Base-by-base conservation (phyloP, 768 basidiomycete genomes). In the Clathrus columnatus region DNA sequence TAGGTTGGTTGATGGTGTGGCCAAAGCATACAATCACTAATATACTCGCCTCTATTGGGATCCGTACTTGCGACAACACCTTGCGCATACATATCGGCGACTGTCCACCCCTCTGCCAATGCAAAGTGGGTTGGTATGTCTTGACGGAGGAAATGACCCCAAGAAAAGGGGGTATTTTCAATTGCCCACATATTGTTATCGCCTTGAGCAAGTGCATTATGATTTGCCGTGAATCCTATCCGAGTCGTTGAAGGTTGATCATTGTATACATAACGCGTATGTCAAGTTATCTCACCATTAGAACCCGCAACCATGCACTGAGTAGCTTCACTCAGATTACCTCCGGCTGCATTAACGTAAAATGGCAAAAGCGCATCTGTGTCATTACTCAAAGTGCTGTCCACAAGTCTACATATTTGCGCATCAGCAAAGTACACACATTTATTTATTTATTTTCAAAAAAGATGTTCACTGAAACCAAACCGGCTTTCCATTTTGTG, bases 51-150 rank as follows among this genome's bases (percentile, higher is more conserved):
- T 53, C 50, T 29, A 49, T 57, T 53, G 4, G 55, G 56, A 29
- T 57, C 24, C 17, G 59, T 57, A 24, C 56, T 47, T 1, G 60
- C 56, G 24, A 60, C 45, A 3, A 60, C 47, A 21, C 32, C 27
- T 44, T 60, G 50, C 30, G 58, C 50, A 36, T 61, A 61, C 60
- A 61, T 61, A 56, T 61, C 60, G 26, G n/a, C 60, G 5, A 60
- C 42, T 11, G 60, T 57, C 49, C 48, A 61, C 17, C 29, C 59
- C 18, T 61, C 60, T 0, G 50, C 60, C 18, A 61, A 11, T 20
- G 42, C 56, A 44, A 52, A 61, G 23, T 61, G 60, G 14, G 44
- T 32, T 7, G 59, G 59, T 28, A 61, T 14, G 42, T 61, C 60
- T 23, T 53, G 10, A 8, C 59, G 49, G 29, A 46, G 47, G 57